A percentile compares a stretch with the other conserved stretches of the same genome.
These are phyloP conservation scores for Russula emetica DNA, from an alignment of 768 basidiomycete species.

Conservation along the genomic window DNA sequence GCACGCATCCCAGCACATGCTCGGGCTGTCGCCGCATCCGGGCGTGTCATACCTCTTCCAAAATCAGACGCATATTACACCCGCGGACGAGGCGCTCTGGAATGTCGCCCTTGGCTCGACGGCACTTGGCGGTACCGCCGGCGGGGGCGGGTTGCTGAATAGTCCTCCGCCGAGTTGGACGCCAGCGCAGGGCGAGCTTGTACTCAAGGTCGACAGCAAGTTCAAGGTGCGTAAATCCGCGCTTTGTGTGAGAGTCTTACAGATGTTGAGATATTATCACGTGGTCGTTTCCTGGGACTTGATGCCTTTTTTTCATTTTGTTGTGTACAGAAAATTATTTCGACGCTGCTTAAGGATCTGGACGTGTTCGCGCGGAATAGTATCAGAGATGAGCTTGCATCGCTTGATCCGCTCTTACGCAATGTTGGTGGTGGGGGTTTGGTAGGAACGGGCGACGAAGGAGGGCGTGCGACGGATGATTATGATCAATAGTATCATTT, in stretches of 20 bases:
- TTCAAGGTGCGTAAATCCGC: slow-evolving; percentile 55
- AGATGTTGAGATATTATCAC: background rate
- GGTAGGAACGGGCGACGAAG: background rate
- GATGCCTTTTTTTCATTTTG: background rate
- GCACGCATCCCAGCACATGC: slow-evolving; percentile 67
- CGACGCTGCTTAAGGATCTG: slow-evolving; percentile 73
- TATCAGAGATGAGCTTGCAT: slow-evolving; percentile 79
- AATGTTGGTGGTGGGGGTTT: slow-evolving; percentile 41
- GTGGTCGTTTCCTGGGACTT: background rate
- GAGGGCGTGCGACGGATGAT: background rate
- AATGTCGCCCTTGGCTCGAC: slow-evolving; percentile 45
- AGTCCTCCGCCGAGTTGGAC: slow-evolving; percentile 63
- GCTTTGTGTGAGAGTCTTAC: background rate
- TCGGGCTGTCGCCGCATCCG: slow-evolving; percentile 71
- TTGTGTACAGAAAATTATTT: slow-evolving; percentile 70
- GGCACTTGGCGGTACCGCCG: slow-evolving; percentile 32
- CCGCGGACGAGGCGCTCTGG: slow-evolving; percentile 58
- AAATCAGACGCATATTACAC: slow-evolving; percentile 39
- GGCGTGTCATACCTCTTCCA: slow-evolving; percentile 78
- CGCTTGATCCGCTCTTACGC: slow-evolving; percentile 71
- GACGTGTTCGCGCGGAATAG: slow-evolving; percentile 75
- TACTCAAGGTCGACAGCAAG: slow-evolving; percentile 77
- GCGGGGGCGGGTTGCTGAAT: slow-evolving; percentile 35
- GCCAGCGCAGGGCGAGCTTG: slow-evolving; percentile 59
- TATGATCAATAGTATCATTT: background rate